Percentiles rank a stretch among this genome's conserved stretches.
phyloP scores from a whole-genome alignment of 2,329 filamentous ascomycete species.

The Tolypocladium inflatum region DNA sequence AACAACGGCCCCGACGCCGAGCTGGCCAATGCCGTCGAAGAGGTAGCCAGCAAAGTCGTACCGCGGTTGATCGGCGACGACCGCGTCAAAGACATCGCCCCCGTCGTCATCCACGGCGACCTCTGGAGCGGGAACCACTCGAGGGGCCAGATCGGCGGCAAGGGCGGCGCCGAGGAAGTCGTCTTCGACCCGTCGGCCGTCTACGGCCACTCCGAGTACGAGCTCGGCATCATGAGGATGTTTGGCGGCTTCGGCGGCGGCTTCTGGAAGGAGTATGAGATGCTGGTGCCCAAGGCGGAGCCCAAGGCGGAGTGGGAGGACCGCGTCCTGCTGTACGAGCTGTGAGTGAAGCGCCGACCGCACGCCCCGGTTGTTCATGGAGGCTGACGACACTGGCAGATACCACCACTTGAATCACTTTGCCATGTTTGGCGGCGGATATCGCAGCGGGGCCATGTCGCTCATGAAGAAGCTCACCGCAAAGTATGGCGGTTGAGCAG shows the following conservation, averaged over 20 bases:
- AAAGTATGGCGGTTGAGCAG: conserved; percentile 51
- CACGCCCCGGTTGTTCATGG: neutral
- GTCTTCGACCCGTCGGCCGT: conserved; percentile 74
- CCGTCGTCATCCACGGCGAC: conserved; percentile 83
- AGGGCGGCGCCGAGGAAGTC: conserved; percentile 55
- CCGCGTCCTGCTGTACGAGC: conserved; percentile 68
- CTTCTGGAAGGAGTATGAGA: conserved; percentile 73
- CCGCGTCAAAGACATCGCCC: conserved; percentile 55
- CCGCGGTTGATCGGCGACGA: conserved; percentile 64
- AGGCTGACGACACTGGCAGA: conserved; percentile 27
- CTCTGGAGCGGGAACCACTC: conserved; percentile 86
- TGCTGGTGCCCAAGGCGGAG: conserved; percentile 67
- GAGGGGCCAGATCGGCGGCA: conserved; percentile 49
- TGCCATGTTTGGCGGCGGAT: conserved; percentile 74
- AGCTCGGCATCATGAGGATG: conserved; percentile 92
- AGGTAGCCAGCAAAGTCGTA: conserved; percentile 55
- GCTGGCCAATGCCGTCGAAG: conserved; percentile 54
- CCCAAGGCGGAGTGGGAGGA: conserved; percentile 80
- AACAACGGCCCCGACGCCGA: conserved; percentile 57
- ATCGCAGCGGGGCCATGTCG: conserved; percentile 63
- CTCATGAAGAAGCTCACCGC: conserved; percentile 68
- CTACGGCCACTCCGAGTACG: conserved; percentile 84
- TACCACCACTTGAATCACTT: conserved; percentile 90
- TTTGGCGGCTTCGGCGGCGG: conserved; percentile 73
- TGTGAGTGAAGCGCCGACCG: conserved; percentile 43